phyloP scores from a whole-genome alignment of 306 rosid species.

The Vicia sativa region DNA sequence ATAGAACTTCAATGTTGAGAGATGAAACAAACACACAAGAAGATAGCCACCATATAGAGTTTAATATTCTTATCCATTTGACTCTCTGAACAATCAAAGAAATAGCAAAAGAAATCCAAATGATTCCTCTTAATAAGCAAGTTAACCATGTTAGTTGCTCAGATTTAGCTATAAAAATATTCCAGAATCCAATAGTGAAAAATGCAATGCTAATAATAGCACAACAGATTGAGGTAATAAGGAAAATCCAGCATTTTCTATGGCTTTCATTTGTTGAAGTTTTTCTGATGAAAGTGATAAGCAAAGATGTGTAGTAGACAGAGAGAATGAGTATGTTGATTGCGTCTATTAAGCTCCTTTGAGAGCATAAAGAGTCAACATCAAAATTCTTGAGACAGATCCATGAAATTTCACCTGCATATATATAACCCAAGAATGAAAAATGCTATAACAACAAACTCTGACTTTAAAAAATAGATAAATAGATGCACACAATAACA shows the following conservation, averaged over 20 bases:
- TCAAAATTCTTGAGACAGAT: conserved; percentile 46
- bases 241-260: neutral
- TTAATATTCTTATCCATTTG: conserved; percentile 46
- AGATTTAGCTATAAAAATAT: conserved; percentile 25
- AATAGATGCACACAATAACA: no score
- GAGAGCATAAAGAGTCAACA: conserved; percentile 50
- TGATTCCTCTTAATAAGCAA: conserved; percentile 46
- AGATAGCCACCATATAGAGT: conserved; percentile 66
- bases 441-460: neutral
- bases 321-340: conserved; percentile 49
- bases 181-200: conserved; percentile 45
- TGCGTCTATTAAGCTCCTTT: conserved; percentile 40
- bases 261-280: conserved; percentile 1
- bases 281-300: conserved; percentile 38
- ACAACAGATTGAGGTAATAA: conserved; percentile 49
- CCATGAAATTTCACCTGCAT: conserved; percentile 38
- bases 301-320: conserved; percentile 35
- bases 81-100: conserved; percentile 57
- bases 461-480: no score
- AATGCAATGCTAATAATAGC: conserved; percentile 48
- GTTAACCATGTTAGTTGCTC: conserved; percentile 2
- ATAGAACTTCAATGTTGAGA: conserved; percentile 50
- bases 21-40: conserved; percentile 50
- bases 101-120: conserved; percentile 57
- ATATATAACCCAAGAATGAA: neutral